These are phyloP conservation scores for Arctium lappa DNA, from an alignment of 129 eudicot genomes.

Conservation along the genomic window DNA sequence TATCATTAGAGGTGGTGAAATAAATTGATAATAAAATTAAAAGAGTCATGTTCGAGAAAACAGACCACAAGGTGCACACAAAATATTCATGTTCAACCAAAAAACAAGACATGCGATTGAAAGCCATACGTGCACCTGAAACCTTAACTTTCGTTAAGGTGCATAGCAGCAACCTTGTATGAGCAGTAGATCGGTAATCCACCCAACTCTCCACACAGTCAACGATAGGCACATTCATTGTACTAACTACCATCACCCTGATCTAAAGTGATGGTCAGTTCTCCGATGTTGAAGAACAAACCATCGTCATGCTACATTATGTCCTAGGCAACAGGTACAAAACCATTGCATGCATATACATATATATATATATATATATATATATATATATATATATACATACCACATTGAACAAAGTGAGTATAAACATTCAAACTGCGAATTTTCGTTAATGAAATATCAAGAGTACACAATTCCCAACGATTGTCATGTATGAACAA, in stretches of 20 bases:
- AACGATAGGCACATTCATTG: slow-evolving; percentile 55
- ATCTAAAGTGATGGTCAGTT: slow-evolving; percentile 82
- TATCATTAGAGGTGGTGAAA: too few relatives aligned
- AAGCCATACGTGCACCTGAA: slow-evolving; percentile 19
- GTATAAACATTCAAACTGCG: too few relatives aligned
- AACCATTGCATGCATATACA: neutral
- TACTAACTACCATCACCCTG: slow-evolving; percentile 92
- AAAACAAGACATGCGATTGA: slow-evolving; percentile 1
- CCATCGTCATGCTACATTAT: slow-evolving; percentile 76
- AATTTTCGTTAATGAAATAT: too few relatives aligned
- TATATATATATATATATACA: too few relatives aligned
- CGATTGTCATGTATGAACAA: too few relatives aligned
- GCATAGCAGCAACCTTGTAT: slow-evolving; percentile 13
- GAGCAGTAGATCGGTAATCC: slow-evolving; percentile 33
- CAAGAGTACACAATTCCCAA: too few relatives aligned
- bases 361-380: neutral
- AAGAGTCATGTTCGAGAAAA: too few relatives aligned
- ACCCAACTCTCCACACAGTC: slow-evolving; percentile 32
- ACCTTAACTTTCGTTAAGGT: slow-evolving; percentile 12
- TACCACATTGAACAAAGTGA: too few relatives aligned
- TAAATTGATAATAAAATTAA: too few relatives aligned
- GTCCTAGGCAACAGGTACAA: slow-evolving; percentile 83
- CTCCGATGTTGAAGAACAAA: slow-evolving; percentile 75
- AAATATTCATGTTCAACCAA: slow-evolving; percentile 19
- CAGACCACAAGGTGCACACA: neutral